These are phyloP conservation scores for Xylaria sp. DNA, from an alignment of 2,329 filamentous ascomycete species.

Conservation along the genomic window DNA sequence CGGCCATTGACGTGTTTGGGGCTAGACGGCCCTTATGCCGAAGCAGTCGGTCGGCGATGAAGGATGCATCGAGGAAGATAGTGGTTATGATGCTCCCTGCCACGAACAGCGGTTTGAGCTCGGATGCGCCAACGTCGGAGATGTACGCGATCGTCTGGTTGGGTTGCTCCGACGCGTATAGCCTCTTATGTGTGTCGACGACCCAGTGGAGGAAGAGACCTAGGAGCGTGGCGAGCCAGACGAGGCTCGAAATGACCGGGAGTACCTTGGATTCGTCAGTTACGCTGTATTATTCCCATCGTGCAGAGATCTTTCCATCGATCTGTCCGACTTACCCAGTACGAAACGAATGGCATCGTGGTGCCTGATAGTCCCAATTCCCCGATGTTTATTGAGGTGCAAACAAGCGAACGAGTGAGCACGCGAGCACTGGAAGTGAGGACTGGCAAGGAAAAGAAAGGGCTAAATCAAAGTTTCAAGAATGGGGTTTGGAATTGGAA, in stretches of 20 bases:
- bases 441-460: not conserved
- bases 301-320: not conserved
- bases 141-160: slow-evolving; percentile 76
- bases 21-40: slow-evolving; percentile 83
- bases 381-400: not conserved
- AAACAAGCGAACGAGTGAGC: not conserved
- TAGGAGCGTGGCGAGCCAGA: slow-evolving; percentile 75
- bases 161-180: slow-evolving; percentile 69
- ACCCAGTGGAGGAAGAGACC: slow-evolving; percentile 78
- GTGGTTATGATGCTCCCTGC: slow-evolving; percentile 76
- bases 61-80: slow-evolving; percentile 82
- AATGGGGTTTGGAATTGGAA: not conserved
- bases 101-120: slow-evolving; percentile 82
- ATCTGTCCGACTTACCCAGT: slow-evolving; percentile 44
- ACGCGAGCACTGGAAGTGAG: not conserved
- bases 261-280: slow-evolving; percentile 57
- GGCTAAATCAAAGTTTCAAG: not conserved
- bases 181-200: slow-evolving; percentile 62
- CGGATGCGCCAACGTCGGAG: slow-evolving; percentile 70
- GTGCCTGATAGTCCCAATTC: slow-evolving; percentile 5
- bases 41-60: slow-evolving; percentile 85
- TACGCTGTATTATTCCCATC: too few species aligned
- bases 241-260: slow-evolving; percentile 73
- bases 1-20: slow-evolving; percentile 71
- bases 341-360: slow-evolving; percentile 44